Percentiles rank a stretch among this genome's conserved stretches.
phyloP scores from a whole-genome alignment of 495 filamentous ascomycete species.

The Lasiosphaeria ovina region DNA sequence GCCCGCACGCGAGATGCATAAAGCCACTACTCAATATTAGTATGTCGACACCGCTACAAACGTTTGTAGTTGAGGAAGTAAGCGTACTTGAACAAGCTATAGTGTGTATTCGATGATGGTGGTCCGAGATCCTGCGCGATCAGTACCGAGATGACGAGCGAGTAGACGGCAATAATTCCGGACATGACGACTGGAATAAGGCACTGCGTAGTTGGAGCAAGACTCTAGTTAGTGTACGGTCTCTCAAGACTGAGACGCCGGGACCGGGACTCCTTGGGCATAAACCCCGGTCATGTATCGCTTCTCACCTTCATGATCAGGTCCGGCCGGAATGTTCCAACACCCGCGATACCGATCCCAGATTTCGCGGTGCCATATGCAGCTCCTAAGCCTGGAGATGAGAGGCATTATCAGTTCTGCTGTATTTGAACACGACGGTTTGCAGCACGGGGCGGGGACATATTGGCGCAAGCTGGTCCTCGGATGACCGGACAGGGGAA shows the following conservation, averaged over 20 bases:
- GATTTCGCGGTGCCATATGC: constrained; percentile 98
- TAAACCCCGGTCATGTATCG: background rate
- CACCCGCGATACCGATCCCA: constrained; percentile 92
- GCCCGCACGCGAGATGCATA: constrained; percentile 88
- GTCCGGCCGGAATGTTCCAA: constrained; percentile 88
- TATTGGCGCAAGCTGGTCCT: too few relatives aligned
- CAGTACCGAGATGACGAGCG: constrained; percentile 91
- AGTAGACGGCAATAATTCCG: constrained; percentile 98
- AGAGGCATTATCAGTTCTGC: constrained; percentile 26
- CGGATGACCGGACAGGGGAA: constrained; percentile 1
- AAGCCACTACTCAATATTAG: constrained; percentile 61
- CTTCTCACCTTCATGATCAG: constrained; percentile 91
- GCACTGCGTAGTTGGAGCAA: constrained; percentile 52
- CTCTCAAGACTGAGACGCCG: too few relatives aligned
- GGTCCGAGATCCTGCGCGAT: constrained; percentile 82
- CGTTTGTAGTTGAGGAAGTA: constrained; percentile 5
- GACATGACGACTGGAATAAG: constrained; percentile 98
- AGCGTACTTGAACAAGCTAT: constrained; percentile 79
- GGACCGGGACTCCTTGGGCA: background rate
- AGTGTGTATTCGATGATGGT: constrained; percentile 53
- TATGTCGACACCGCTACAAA: constrained; percentile 4
- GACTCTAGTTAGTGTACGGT: background rate
- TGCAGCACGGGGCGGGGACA: too few relatives aligned
- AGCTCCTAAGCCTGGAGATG: constrained; percentile 73
- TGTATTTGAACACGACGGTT: background rate